Percentiles rank a stretch among this genome's conserved stretches.
These are phyloP conservation scores for Paracamarosporium sp. DNA, from an alignment of 2,329 filamentous ascomycete genomes.

Conservation along the genomic window DNA sequence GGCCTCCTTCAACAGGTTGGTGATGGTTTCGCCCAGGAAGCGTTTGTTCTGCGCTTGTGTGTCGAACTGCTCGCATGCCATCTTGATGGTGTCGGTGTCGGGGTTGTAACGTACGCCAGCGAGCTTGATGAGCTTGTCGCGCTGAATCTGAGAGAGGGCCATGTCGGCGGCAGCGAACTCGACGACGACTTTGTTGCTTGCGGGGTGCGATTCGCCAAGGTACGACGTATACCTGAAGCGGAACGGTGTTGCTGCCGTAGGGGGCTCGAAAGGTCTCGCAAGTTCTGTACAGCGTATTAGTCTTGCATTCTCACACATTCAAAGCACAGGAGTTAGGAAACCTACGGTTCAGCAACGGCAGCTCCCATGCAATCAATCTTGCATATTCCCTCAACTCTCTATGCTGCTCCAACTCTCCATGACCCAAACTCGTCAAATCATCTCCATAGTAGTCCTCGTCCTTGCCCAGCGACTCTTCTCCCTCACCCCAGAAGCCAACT, in stretches of 20 bases:
- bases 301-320: no score
- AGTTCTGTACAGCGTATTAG: slow-evolving; percentile 66
- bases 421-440: slow-evolving; percentile 82
- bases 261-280: slow-evolving; percentile 79
- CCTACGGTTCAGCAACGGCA: slow-evolving; percentile 88
- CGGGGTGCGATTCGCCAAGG: slow-evolving; percentile 91
- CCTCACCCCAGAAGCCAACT: slow-evolving; percentile 46
- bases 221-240: slow-evolving; percentile 98
- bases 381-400: slow-evolving; percentile 89
- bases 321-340: slow-evolving; percentile 24
- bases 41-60: slow-evolving; percentile 96
- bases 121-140: slow-evolving; percentile 85
- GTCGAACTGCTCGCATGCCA: slow-evolving; percentile 88
- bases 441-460: slow-evolving; percentile 74
- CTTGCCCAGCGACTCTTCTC: slow-evolving; percentile 60
- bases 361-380: slow-evolving; percentile 89
- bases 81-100: slow-evolving; percentile 78
- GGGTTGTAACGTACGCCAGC: slow-evolving; percentile 88
- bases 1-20: slow-evolving; percentile 75
- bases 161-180: slow-evolving; percentile 83
- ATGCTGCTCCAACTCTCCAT: slow-evolving; percentile 86
- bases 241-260: slow-evolving; percentile 72
- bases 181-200: slow-evolving; percentile 91
- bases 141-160: slow-evolving; percentile 70
- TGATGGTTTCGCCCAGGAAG: slow-evolving; percentile 82